Percentiles rank a stretch among this genome's conserved stretches.
Evolutionary conservation across 1,284 basidiomycete species (phyloP).

Genomic region (Puccinia novopanici): DNA sequence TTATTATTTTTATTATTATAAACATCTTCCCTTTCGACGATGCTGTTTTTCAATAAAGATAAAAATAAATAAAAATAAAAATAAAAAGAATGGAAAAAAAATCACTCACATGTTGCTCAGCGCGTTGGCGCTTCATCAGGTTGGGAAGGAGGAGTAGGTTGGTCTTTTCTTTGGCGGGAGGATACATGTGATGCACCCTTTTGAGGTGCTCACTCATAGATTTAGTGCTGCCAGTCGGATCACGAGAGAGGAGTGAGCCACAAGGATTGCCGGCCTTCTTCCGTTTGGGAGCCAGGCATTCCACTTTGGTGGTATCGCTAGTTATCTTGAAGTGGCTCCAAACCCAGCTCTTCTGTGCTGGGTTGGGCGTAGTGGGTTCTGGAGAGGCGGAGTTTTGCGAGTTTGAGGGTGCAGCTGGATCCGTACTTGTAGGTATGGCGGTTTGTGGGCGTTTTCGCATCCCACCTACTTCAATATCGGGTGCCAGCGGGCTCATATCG

Average conservation of each 20-base stretch:
- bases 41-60: no score
- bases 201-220: background rate
- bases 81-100: no score
- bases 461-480: no score
- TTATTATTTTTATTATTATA: no score
- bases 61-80: no score
- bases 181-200: background rate
- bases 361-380: no score
- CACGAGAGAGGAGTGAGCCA: background rate
- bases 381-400: background rate
- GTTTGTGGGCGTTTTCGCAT: background rate
- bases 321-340: background rate
- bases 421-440: no score
- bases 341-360: background rate
- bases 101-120: background rate
- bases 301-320: background rate
- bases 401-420: no score
- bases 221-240: background rate
- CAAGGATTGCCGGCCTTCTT: background rate
- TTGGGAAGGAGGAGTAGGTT: constrained; percentile 4
- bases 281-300: background rate
- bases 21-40: no score
- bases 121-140: no score
- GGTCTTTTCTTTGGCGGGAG: background rate
- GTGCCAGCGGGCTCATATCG: no score